Percentiles rank a stretch among this genome's conserved stretches.
phyloP scores from a whole-genome alignment of 768 basidiomycete genomes.

The Calocybe cyanea region DNA sequence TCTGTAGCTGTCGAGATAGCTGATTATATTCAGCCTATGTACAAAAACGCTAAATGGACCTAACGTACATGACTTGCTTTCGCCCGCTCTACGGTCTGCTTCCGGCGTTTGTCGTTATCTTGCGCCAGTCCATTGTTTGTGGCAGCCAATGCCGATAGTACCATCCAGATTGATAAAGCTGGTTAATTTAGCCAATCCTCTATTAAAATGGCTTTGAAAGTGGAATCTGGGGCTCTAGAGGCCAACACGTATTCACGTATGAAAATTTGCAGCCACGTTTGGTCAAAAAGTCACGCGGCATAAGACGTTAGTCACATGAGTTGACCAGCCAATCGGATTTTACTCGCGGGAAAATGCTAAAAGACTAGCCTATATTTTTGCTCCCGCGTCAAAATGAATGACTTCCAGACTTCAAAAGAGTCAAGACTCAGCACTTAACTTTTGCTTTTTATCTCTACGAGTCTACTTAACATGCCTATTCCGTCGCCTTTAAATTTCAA shows the following conservation, averaged over 20 bases:
- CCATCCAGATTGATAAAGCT: conserved; percentile 23
- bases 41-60: neutral
- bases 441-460: neutral
- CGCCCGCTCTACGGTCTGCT: conserved; percentile 50
- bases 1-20: conserved; percentile 69
- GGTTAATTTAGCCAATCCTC: neutral
- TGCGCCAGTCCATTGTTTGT: conserved; percentile 21
- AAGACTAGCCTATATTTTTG: too few species aligned
- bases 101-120: conserved; percentile 42
- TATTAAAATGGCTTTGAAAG: neutral
- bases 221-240: too few species aligned
- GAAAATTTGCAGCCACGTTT: too few species aligned
- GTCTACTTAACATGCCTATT: conserved; percentile 56
- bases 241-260: too few species aligned
- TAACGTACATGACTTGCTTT: conserved; percentile 54
- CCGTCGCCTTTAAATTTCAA: conserved; percentile 83
- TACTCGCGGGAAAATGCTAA: too few species aligned
- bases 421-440: neutral
- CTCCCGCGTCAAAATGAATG: too few species aligned
- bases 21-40: conserved; percentile 21
- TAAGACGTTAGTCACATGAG: too few species aligned
- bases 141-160: conserved; percentile 26
- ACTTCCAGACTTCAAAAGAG: too few species aligned
- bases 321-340: too few species aligned
- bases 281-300: too few species aligned